Evolutionary conservation across 2,329 filamentous ascomycete species (phyloP), one percentile per base, ranked within the genome.

Genomic region (Clarireedia monteithiana): DNA sequence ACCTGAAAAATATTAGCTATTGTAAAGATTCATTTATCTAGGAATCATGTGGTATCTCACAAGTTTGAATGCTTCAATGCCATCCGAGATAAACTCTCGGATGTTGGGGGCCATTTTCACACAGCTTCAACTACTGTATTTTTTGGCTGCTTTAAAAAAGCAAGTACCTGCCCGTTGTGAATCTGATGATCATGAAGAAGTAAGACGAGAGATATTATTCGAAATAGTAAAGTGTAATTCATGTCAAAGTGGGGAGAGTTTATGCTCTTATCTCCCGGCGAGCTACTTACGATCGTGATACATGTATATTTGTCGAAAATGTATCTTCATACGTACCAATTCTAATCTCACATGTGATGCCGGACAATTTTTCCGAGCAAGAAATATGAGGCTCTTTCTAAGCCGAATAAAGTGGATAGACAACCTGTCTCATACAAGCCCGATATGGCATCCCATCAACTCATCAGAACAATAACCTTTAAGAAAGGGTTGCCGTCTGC

Each of bases 51-150:
- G n/a, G 20, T 30, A 17, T 53, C 56, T 36, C 57, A 67, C 66
- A 48, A 68, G 53, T 42, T 61, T 62, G n/a, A 67, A 52, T 10
- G 64, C 63, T 46, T 66, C 64, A 23, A 63, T 20, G 5, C 58
- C 63, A 60, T 67, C 65, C 12, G 53, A 57, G 15, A 58, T 30
- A 38, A 50, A 46, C 12, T 45, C 47, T 20, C 27, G 26, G 27
- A 39, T n/a, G 7, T 55, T 45, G 30, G 26, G 15, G 6, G 38
- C n/a, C 53, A 55, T 55, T 10, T 14, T 38, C 17, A 20, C 15
- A 20, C 5, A 17, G 20, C 39, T 42, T 42, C 39, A 42, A 42
- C 20, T 42, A 14, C 39, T 17, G 39, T 42, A 5, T 14, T 17
- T 20, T 20, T 15, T 30, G 26, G 15, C 23, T 26, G 30, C 30